These are phyloP conservation scores for Fragaria vesca DNA, from an alignment of 306 rosid species.

Conservation along the genomic window DNA sequence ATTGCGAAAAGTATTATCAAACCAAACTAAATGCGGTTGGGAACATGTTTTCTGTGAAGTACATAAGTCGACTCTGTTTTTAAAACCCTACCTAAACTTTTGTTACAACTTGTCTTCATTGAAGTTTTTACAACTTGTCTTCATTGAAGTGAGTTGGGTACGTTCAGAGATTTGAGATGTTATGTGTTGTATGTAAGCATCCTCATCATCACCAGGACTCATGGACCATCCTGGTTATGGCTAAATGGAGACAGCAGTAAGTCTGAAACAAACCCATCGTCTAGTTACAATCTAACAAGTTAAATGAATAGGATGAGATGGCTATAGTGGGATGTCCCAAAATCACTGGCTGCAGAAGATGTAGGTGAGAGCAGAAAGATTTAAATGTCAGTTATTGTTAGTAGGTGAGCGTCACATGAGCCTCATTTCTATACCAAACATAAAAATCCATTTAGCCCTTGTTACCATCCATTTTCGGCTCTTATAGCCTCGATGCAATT, in stretches of 20 bases:
- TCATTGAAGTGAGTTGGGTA: conserved; percentile 18
- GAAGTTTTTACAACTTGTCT: conserved; percentile 20
- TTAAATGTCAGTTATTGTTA: conserved; percentile 60
- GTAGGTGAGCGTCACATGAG: conserved; percentile 60
- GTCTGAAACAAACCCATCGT: neutral
- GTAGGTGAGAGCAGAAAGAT: conserved; percentile 40
- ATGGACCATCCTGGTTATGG: neutral
- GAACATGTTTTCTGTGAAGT: conserved; percentile 27
- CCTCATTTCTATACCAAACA: conserved; percentile 47
- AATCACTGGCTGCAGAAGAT: conserved; percentile 26
- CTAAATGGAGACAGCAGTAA: neutral
- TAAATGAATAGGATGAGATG: neutral
- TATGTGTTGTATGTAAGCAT: conserved; percentile 26
- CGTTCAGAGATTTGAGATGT: conserved; percentile 12
- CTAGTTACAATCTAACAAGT: neutral
- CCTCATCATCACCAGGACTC: conserved; percentile 3
- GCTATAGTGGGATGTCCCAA: conserved; percentile 4
- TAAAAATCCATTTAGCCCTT: conserved; percentile 1
- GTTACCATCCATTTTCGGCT: conserved; percentile 5
- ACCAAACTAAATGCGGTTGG: conserved; percentile 32
- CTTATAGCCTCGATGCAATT: conserved; percentile 6
- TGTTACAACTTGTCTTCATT: conserved; percentile 26
- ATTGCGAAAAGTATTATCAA: neutral
- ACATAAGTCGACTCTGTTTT: conserved; percentile 27
- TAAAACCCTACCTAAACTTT: conserved; percentile 27